Percentiles rank a stretch among this genome's conserved stretches.
phyloP scores from a whole-genome alignment of 2,329 filamentous ascomycete genomes.

The Metarhizium album region DNA sequence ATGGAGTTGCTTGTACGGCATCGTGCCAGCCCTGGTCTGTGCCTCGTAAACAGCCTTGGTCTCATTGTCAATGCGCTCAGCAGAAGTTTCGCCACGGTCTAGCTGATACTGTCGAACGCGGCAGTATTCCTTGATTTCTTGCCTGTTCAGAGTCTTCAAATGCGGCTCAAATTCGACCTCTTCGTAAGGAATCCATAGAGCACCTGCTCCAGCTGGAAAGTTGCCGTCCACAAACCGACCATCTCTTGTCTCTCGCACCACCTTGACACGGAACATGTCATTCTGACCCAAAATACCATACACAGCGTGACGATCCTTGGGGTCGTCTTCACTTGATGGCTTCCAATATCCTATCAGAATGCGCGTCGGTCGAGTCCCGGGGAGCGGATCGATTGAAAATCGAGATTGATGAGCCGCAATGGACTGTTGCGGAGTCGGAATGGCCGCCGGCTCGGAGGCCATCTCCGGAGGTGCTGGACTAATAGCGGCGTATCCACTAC shows the following conservation, averaged over 20 bases:
- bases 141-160: slow-evolving; percentile 36
- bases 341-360: slow-evolving; percentile 51
- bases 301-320: slow-evolving; percentile 47
- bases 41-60: slow-evolving; percentile 40
- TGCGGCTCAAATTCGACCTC: slow-evolving; percentile 49
- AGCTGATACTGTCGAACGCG: slow-evolving; percentile 49
- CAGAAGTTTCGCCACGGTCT: slow-evolving; percentile 38
- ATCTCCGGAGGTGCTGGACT: slow-evolving; percentile 15
- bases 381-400: slow-evolving; percentile 30
- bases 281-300: slow-evolving; percentile 52
- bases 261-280: slow-evolving; percentile 55
- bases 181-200: slow-evolving; percentile 52
- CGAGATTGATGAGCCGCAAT: slow-evolving; percentile 11
- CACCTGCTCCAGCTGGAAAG: slow-evolving; percentile 48
- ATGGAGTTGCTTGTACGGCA: slow-evolving; percentile 14
- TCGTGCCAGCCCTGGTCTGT: slow-evolving; percentile 29
- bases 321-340: slow-evolving; percentile 35
- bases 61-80: slow-evolving; percentile 40
- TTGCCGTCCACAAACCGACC: slow-evolving; percentile 48
- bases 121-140: slow-evolving; percentile 53
- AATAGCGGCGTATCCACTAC: slow-evolving; percentile 23
- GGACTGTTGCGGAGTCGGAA: slow-evolving; percentile 13
- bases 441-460: slow-evolving; percentile 1
- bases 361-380: slow-evolving; percentile 43
- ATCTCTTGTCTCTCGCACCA: slow-evolving; percentile 49